Percentiles rank a stretch among this genome's conserved stretches.
These are phyloP conservation scores for Piper betle DNA, from an alignment of 164 flowering plant genomes.

Conservation along the genomic window DNA sequence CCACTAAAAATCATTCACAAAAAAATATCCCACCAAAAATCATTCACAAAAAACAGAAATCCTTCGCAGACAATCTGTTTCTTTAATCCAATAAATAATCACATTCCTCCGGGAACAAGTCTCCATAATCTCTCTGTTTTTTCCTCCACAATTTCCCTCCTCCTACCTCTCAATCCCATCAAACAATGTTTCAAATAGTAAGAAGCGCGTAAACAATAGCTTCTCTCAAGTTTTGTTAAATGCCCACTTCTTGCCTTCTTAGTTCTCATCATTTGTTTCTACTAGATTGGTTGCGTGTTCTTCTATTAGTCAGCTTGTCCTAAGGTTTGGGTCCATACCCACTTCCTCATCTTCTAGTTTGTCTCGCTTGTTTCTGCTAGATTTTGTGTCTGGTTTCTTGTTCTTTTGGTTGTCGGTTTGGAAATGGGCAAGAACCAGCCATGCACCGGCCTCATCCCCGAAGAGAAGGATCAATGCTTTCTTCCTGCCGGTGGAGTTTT, in stretches of 20 bases:
- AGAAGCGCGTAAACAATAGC: too few species aligned
- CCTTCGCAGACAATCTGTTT: too few species aligned
- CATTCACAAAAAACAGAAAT: too few species aligned
- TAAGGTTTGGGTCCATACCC: not conserved
- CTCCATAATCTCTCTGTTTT: too few species aligned
- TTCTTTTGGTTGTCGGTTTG: not conserved
- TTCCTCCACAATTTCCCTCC: too few species aligned
- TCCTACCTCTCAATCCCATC: too few species aligned
- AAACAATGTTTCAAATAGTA: too few species aligned
- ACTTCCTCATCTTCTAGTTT: not conserved
- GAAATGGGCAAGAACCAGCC: not conserved
- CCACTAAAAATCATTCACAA: too few species aligned
- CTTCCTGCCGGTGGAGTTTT: constrained; percentile 10
- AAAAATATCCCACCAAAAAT: too few species aligned
- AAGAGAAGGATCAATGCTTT: not conserved
- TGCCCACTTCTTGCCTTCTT: not conserved
- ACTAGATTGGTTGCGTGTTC: not conserved
- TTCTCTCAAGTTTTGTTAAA: too few species aligned
- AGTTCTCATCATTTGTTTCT: not conserved
- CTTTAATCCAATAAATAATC: too few species aligned
- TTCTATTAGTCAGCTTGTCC: not conserved
- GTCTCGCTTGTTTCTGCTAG: not conserved
- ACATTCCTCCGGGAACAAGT: too few species aligned
- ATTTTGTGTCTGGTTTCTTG: not conserved
- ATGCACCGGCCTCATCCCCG: not conserved